Percentiles rank a stretch among this genome's conserved stretches.
Conservation (phyloP, 2,329 filamentous ascomycete species). For the Balansia obtecta region DNA sequence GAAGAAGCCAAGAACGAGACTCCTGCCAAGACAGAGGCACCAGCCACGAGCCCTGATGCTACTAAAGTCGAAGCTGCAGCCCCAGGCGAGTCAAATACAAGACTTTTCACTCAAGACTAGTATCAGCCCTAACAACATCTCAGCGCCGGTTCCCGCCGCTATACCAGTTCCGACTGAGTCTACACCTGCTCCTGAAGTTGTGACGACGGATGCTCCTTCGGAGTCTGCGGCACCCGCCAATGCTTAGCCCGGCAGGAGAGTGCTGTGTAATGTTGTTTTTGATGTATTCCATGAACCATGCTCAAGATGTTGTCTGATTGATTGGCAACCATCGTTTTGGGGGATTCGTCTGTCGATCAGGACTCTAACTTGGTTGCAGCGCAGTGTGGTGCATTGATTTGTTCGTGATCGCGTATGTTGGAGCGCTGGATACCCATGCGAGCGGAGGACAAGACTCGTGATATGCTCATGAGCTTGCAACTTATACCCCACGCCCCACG, state of each 20-base stretch:
- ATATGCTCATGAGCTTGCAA: constrained; percentile 14
- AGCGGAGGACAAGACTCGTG: constrained; percentile 12
- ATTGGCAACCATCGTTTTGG: constrained; percentile 1
- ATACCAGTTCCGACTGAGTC: constrained; percentile 3
- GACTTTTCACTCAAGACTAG: no score
- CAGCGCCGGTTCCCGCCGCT: constrained; percentile 5
- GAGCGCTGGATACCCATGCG: constrained; percentile 21
- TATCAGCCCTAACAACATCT: neutral
- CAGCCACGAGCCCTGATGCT: neutral
- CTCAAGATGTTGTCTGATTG: neutral
- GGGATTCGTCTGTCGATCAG: neutral
- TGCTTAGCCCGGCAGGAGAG: neutral
- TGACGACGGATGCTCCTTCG: constrained; percentile 16
- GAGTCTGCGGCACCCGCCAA: constrained; percentile 8
- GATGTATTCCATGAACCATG: neutral
- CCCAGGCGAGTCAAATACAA: neutral
- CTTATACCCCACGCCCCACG: constrained; percentile 17
- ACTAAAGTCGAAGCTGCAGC: constrained; percentile 2
- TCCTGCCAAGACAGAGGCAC: neutral
- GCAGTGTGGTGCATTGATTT: constrained; percentile 4
- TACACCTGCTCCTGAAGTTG: constrained; percentile 10
- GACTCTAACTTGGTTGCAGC: constrained; percentile 4
- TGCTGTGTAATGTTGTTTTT: neutral
- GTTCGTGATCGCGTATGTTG: constrained; percentile 10
- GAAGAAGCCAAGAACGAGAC: constrained; percentile 1